These are phyloP conservation scores for Capronia epimyces DNA, from an alignment of 2,329 filamentous ascomycete genomes.

Conservation along the genomic window DNA sequence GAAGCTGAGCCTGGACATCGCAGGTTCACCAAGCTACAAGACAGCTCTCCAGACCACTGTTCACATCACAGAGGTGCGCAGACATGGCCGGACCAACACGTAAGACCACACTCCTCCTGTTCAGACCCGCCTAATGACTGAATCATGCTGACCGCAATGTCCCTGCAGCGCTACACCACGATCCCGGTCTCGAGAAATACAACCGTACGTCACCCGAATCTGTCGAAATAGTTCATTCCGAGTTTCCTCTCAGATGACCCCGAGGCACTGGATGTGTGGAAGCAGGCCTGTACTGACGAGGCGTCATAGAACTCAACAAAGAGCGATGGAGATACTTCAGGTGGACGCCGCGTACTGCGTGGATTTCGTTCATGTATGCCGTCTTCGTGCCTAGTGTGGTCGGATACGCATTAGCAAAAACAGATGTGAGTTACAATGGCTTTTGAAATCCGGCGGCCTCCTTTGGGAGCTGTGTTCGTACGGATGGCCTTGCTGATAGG, in stretches of 20 bases:
- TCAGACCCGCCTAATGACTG: conserved; percentile 45
- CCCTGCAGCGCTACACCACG: conserved; percentile 39
- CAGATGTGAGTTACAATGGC: conserved; percentile 65
- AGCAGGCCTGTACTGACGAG: conserved; percentile 40
- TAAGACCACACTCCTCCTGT: conserved; percentile 31
- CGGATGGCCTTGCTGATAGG: neutral
- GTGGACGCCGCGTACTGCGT: conserved; percentile 80
- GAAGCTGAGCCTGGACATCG: conserved; percentile 2
- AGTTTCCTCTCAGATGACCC: neutral
- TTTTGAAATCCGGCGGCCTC: neutral
- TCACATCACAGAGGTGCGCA: conserved; percentile 27
- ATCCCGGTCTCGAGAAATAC: conserved; percentile 46
- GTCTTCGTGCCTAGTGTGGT: conserved; percentile 65
- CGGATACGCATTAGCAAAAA: conserved; percentile 68
- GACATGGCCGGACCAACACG: conserved; percentile 50
- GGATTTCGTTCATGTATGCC: conserved; percentile 72
- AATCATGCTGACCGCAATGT: conserved; percentile 7
- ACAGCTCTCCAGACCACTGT: conserved; percentile 2
- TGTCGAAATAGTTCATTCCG: neutral
- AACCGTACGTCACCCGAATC: conserved; percentile 39
- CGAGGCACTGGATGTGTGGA: too few species aligned
- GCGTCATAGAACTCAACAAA: conserved; percentile 50
- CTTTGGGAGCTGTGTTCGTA: neutral
- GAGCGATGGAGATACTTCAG: conserved; percentile 93
- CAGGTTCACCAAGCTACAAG: conserved; percentile 6